These are phyloP conservation scores for Chlorella sorokiniana DNA, from an alignment of 139 green algal genomes.

Conservation along the genomic window DNA sequence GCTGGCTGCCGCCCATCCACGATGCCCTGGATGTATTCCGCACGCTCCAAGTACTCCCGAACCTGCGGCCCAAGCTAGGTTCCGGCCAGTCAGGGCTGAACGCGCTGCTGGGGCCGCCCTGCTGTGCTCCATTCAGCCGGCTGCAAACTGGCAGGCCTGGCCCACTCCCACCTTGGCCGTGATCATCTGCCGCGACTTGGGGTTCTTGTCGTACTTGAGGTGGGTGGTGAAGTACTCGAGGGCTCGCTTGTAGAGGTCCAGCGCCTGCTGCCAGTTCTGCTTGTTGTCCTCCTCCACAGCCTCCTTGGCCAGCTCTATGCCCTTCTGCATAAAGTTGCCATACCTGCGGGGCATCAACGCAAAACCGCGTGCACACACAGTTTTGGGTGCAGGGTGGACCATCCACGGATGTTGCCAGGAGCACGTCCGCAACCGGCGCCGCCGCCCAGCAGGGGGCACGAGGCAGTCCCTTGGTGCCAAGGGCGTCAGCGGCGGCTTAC, in stretches of 20 bases:
- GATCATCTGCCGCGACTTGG: slow-evolving; percentile 67
- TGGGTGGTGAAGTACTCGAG: slow-evolving; percentile 77
- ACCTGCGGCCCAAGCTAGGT: slow-evolving; percentile 34
- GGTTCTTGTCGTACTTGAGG: slow-evolving; percentile 95
- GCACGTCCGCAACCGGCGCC: too few relatives aligned
- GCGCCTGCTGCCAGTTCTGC: slow-evolving; percentile 65
- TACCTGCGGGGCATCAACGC: slow-evolving; percentile 36
- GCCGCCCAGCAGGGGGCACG: too few relatives aligned
- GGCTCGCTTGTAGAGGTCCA: slow-evolving; percentile 67
- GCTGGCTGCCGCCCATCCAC: slow-evolving; percentile 57
- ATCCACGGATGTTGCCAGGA: too few relatives aligned
- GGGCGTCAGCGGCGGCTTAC: too few relatives aligned
- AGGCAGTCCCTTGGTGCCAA: too few relatives aligned
- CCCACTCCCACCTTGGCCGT: slow-evolving; percentile 53
- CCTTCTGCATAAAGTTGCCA: slow-evolving; percentile 77
- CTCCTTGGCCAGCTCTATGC: slow-evolving; percentile 83
- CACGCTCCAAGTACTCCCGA: slow-evolving; percentile 91
- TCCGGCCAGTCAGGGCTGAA: neutral
- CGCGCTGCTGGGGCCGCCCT: neutral
- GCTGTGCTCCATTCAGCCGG: too few relatives aligned
- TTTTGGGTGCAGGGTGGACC: too few relatives aligned
- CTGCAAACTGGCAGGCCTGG: neutral
- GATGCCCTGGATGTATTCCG: slow-evolving; percentile 90
- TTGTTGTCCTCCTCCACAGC: slow-evolving; percentile 80
- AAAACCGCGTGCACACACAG: too few relatives aligned